phyloP scores from a whole-genome alignment of 2,329 filamentous ascomycete genomes.

The Aspergillus quadrilineatus region DNA sequence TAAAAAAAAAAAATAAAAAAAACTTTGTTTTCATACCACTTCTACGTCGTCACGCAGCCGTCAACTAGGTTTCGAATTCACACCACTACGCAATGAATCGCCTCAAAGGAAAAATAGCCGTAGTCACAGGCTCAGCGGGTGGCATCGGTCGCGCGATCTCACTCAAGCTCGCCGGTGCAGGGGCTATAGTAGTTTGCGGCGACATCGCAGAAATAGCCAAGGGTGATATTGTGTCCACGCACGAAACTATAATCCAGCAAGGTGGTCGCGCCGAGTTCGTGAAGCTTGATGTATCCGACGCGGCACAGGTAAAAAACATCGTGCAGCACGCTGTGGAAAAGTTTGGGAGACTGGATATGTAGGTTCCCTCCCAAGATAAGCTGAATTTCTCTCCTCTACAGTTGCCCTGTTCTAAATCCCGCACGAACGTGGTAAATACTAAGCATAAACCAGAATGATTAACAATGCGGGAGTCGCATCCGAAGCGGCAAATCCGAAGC shows the following conservation, averaged over 20 bases:
- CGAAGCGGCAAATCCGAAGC: background rate
- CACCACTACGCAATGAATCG: too few species aligned
- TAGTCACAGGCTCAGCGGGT: constrained; percentile 50
- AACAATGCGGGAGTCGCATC: constrained; percentile 51
- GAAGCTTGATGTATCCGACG: background rate
- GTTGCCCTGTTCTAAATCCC: background rate
- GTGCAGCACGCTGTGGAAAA: background rate
- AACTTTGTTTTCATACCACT: too few species aligned
- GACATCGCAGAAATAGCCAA: constrained; percentile 39
- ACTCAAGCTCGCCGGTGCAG: constrained; percentile 41
- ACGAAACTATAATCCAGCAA: background rate
- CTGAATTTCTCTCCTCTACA: background rate
- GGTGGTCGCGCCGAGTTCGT: background rate
- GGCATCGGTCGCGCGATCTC: constrained; percentile 50
- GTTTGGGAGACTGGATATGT: constrained; percentile 47
- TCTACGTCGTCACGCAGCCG: too few species aligned
- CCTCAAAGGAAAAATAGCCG: constrained; percentile 29
- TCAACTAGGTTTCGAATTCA: too few species aligned
- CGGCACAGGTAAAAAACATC: background rate
- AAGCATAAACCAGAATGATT: constrained; percentile 37
- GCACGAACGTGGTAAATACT: too few species aligned
- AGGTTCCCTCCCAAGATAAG: background rate
- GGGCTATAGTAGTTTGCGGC: constrained; percentile 44
- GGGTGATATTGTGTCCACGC: background rate
- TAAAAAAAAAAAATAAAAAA: too few species aligned